phyloP scores from a whole-genome alignment of 257 asterid genomes.

The Mentha longifolia region DNA sequence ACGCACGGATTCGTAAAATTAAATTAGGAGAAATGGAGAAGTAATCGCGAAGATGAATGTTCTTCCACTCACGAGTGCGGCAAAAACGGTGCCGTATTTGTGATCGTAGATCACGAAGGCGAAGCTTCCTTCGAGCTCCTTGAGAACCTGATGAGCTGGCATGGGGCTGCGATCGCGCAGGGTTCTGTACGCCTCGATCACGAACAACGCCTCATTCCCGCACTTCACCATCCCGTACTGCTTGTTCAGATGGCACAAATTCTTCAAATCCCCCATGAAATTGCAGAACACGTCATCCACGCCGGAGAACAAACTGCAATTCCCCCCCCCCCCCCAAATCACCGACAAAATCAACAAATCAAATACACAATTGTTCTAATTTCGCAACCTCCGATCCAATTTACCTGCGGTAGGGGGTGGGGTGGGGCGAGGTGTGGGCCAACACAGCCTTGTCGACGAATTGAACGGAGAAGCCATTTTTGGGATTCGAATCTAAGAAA shows the following conservation, averaged over 20 bases:
- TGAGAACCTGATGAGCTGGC: constrained; percentile 92
- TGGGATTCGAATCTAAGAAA: constrained; percentile 58
- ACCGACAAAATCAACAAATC: neutral
- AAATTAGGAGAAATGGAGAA: neutral
- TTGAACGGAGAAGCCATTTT: constrained; percentile 57
- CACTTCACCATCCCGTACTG: constrained; percentile 83
- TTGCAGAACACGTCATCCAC: constrained; percentile 80
- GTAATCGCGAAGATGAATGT: no score
- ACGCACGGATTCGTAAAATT: neutral
- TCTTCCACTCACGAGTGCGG: constrained; percentile 68
- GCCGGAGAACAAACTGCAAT: constrained; percentile 76
- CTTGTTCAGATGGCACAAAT: constrained; percentile 69
- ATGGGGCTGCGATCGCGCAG: constrained; percentile 90
- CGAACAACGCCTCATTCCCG: constrained; percentile 72
- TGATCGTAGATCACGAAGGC: constrained; percentile 90
- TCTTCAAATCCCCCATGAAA: constrained; percentile 72
- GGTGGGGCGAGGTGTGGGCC: constrained; percentile 58
- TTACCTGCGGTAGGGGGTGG: constrained; percentile 59
- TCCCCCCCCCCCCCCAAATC: neutral
- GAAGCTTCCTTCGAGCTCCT: constrained; percentile 86
- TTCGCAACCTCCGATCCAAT: no score
- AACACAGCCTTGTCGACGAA: constrained; percentile 66
- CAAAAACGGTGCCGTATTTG: constrained; percentile 69
- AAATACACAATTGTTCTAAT: no score
- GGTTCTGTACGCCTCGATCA: constrained; percentile 85